These are phyloP conservation scores for Backusella liffmaniae DNA, from an alignment of 192 early-diverging fungal genomes.

Conservation along the genomic window DNA sequence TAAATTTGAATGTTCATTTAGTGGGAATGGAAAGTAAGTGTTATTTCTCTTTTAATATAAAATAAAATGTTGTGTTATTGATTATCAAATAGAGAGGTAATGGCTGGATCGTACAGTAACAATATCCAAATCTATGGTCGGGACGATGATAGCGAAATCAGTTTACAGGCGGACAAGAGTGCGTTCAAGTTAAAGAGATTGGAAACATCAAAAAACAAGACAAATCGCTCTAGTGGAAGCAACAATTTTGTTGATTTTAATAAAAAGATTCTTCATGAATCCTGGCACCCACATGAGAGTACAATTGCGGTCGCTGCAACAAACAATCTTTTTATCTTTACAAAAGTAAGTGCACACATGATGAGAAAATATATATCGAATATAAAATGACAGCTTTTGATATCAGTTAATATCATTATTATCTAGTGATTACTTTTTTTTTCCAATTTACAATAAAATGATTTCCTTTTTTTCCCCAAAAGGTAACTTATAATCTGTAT, in stretches of 20 bases:
- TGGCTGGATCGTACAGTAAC: conserved; percentile 99
- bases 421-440: too few relatives aligned
- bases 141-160: conserved; percentile 75
- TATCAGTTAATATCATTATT: too few relatives aligned
- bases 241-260: conserved; percentile 84
- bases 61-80: too few relatives aligned
- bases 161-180: conserved; percentile 96
- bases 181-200: conserved; percentile 95
- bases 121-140: conserved; percentile 96
- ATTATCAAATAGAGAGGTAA: conserved; percentile 54
- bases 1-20: conserved; percentile 99
- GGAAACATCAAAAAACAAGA: conserved; percentile 78
- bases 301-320: conserved; percentile 97
- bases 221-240: background rate
- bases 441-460: too few relatives aligned
- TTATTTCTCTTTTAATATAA: too few relatives aligned
- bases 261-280: conserved; percentile 97
- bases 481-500: too few relatives aligned
- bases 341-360: conserved; percentile 39
- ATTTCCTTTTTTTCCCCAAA: too few relatives aligned
- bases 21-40: conserved; percentile 88
- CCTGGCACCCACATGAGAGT: conserved; percentile 99
- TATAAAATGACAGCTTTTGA: too few relatives aligned
- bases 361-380: too few relatives aligned
- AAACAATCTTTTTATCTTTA: conserved; percentile 98